These are phyloP conservation scores for Alloascoidea africana DNA, from an alignment of 805 yeast species.

Conservation along the genomic window DNA sequence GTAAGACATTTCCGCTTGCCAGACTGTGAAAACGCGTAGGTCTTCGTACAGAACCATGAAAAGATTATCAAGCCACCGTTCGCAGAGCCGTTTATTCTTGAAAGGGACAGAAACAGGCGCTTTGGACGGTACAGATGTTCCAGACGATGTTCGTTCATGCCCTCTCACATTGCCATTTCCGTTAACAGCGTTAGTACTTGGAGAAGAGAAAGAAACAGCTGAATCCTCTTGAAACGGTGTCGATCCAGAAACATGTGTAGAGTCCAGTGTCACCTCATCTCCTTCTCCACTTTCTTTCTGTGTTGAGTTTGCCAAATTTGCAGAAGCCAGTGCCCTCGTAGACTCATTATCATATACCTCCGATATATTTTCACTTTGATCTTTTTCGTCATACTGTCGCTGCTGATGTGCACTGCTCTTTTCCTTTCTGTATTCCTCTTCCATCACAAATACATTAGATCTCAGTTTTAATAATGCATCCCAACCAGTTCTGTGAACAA, in stretches of 20 bases:
- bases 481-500: constrained; percentile 72
- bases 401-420: constrained; percentile 11
- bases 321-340: neutral
- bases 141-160: constrained; percentile 2
- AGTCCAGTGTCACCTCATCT: neutral
- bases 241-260: no score
- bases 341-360: no score
- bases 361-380: constrained; percentile 1
- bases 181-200: neutral
- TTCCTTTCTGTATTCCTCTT: constrained; percentile 38
- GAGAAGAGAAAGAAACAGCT: no score
- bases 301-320: neutral
- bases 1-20: constrained; percentile 87
- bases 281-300: neutral
- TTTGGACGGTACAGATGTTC: neutral
- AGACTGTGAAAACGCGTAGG: constrained; percentile 59
- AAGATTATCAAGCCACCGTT: constrained; percentile 65
- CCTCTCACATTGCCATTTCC: constrained; percentile 9
- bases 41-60: constrained; percentile 61
- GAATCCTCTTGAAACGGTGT: no score
- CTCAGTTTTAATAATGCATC: constrained; percentile 52
- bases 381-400: constrained; percentile 3
- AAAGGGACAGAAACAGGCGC: constrained; percentile 8
- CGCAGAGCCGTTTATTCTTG: constrained; percentile 44
- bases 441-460: constrained; percentile 69